Percentiles rank a stretch among this genome's conserved stretches.
phyloP scores from a whole-genome alignment of 257 asterid genomes.

The Perilla frutescens region DNA sequence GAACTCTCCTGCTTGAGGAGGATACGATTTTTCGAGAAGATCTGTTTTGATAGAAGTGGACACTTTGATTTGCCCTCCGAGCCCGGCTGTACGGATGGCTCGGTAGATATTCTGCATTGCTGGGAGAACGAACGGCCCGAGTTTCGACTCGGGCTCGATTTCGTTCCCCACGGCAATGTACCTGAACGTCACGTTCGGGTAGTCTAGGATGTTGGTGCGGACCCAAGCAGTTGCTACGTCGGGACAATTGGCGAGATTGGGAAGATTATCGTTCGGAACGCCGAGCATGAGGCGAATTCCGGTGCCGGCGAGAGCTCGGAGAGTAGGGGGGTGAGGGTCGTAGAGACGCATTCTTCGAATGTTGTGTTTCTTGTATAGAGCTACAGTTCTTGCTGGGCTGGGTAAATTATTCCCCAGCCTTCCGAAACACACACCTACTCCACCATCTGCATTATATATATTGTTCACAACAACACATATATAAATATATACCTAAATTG shows the following conservation, averaged over 20 bases:
- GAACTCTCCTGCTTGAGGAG: no score
- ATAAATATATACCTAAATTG: no score
- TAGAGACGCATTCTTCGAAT: no score
- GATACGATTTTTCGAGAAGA: background rate
- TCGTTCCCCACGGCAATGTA: constrained; percentile 45
- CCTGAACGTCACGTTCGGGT: constrained; percentile 23
- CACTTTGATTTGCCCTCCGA: constrained; percentile 24
- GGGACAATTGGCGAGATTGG: constrained; percentile 26
- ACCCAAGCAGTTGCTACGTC: constrained; percentile 19
- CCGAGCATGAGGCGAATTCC: constrained; percentile 20
- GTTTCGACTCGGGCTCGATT: constrained; percentile 33
- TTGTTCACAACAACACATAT: no score
- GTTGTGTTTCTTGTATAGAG: no score
- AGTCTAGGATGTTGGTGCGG: constrained; percentile 6
- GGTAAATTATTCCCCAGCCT: no score
- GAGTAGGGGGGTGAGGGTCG: no score
- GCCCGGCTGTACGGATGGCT: constrained; percentile 24
- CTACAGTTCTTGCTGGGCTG: no score
- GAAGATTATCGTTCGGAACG: constrained; percentile 25
- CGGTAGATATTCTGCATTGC: constrained; percentile 33
- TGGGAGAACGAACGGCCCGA: constrained; percentile 26
- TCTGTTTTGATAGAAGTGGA: constrained; percentile 11
- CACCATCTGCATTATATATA: no score
- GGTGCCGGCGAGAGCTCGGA: no score
- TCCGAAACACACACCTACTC: no score